Base-by-base conservation (phyloP, 169 alveolate species). In the Fabrea salina region DNA sequence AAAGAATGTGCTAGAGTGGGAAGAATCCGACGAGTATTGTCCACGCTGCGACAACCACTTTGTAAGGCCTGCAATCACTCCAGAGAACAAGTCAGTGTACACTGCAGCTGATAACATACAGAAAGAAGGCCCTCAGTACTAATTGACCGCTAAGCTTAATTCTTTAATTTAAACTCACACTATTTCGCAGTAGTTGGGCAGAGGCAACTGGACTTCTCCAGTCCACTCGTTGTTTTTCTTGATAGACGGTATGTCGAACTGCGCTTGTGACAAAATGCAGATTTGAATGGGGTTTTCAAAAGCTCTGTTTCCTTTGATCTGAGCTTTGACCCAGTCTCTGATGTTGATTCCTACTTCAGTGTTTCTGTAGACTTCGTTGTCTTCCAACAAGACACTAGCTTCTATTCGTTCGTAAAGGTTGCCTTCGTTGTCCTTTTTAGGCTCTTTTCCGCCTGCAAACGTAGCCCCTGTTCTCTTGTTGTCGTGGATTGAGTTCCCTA, bases 11-110 rank as follows among this genome's bases (percentile, higher is more conserved):
- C 58, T 50, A 19, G 88, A 82, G 35, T 83, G 37, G 54, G 95
- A 91, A 25, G 95, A 91, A 74, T 19, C 89, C 5, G 95, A 91
- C 74, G 95, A 91, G 77, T 91, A 66, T 75, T 91, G 95, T 79
- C 95, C 95, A 19, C n/a, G 80, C 30, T 72, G 80, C 51, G 80
- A 72, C 54, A 72, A 72, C 47, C 80, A 72, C 33, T 72, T 50
- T 40, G 22, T 72, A 19, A 25, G 47, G 16, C 70, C 66, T 22
- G 80, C 80, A 11, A 33, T 72, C 11, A 72, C 80, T 72, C 67
- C 67, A 27, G 80, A 72, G 49, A 51, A 50, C 47, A 53, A 72
- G n/a, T n/a, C n/a, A n/a, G n/a, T n/a, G n/a, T n/a, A n/a, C n/a
- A n/a, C n/a, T n/a, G n/a, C n/a, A n/a, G n/a, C n/a, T n/a, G n/a